Evolutionary conservation across 1,284 basidiomycete genomes (phyloP).

Genomic region (Ceratobasidium sp.): DNA sequence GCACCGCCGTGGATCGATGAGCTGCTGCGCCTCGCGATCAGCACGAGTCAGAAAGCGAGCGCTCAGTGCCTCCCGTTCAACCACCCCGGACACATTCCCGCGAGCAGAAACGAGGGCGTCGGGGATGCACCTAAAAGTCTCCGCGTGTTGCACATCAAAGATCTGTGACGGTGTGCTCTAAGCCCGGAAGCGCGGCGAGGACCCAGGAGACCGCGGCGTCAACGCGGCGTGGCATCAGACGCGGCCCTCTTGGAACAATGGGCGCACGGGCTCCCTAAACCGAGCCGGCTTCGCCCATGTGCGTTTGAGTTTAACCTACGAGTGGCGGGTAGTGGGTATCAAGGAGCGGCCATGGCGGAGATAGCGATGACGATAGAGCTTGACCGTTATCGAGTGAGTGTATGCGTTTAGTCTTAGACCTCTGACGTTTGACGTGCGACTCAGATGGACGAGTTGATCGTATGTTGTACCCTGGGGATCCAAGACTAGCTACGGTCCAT

Average conservation of each 20-base stretch:
- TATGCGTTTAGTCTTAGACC: slow-evolving; percentile 3
- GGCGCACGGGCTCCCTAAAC: not conserved
- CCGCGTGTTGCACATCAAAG: not conserved
- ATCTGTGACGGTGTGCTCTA: not conserved
- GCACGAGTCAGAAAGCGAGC: not conserved
- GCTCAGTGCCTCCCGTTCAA: not conserved
- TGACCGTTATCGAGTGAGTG: not conserved
- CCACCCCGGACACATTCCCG: not conserved
- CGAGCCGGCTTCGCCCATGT: slow-evolving; percentile 7
- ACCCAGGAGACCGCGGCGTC: slow-evolving; percentile 7
- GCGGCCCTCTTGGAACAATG: slow-evolving; percentile 1
- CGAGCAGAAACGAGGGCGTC: not conserved
- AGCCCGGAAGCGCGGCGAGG: not conserved
- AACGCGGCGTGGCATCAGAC: slow-evolving; percentile 10
- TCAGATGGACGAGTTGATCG: no score
- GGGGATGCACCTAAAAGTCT: not conserved
- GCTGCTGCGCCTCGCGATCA: not conserved
- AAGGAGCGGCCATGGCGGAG: not conserved
- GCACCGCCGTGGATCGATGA: no score
- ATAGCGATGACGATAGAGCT: no score
- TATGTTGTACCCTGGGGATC: no score
- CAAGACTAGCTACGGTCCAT: no score
- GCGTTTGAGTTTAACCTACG: not conserved
- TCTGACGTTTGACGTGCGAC: no score
- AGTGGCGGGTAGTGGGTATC: not conserved